Base-by-base conservation (phyloP, 495 filamentous ascomycete genomes). In the Neurospora discreta region DNA sequence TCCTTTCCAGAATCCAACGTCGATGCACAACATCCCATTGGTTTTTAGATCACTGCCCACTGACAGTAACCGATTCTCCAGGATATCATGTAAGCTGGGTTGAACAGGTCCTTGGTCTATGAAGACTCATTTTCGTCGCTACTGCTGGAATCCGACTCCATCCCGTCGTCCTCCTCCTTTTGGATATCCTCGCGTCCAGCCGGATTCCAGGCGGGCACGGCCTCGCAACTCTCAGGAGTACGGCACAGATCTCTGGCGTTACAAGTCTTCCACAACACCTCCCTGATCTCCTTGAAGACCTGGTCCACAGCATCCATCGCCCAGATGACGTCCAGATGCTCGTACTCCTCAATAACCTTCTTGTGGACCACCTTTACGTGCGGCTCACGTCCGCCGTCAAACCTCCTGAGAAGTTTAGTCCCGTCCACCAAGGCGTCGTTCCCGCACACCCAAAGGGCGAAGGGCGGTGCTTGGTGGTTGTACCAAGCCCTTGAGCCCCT, bases 251-350 rank as follows among this genome's bases (percentile, higher is more conserved):
- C 82, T 70, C 88, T 83, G n/a, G 82, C 87, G 23, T 83, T 39
- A 72, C 86, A 87, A 38, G 86, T 88, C 78, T 87, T 89, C 95
- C 95, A 97, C 46, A 99, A 77, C 38, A 97, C 90, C 77, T 95
- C 90, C 39, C 87, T 84, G 0, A 99, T 84, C 81, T 97, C 95
- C 72, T 83, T 86, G 5, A 93, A 94, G 7, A 98, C 91, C 80
- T 94, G 87, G 69, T 97, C 92, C 26, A 93, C 87, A 0, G 88
- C 86, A 79, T 98, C 93, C 83, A 99, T 93, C 0, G 95, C 95
- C 95, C 95, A 99, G 36, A 99, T 86, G 5, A 98, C 94, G 82
- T 99, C 95, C 36, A 99, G 84, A 79, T 99, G 95, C 81, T 97
- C 94, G 79, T 98, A 97, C 69, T 91, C 95, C 3, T 93, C 89